Evolutionary conservation across 1,284 basidiomycete genomes (phyloP).

Genomic region (Ceratobasidium papillatum): DNA sequence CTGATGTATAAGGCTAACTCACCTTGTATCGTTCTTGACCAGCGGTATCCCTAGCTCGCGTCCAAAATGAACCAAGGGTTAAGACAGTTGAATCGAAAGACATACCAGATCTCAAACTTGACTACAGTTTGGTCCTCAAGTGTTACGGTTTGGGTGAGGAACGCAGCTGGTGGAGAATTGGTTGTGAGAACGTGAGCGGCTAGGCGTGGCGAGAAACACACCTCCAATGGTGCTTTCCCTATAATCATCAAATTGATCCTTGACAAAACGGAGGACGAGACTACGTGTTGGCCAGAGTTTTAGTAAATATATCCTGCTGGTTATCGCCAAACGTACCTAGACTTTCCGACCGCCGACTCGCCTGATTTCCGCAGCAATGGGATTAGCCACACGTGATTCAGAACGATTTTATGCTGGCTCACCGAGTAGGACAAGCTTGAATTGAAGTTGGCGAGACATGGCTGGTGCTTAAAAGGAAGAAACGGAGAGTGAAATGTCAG

Average conservation of each 20-base stretch:
- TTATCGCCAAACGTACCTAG: slow-evolving; percentile 64
- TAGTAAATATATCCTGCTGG: background rate
- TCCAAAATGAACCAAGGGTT: background rate
- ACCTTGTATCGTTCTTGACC: slow-evolving; percentile 94
- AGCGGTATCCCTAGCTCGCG: slow-evolving; percentile 78
- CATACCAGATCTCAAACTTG: slow-evolving; percentile 97
- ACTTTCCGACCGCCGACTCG: slow-evolving; percentile 98
- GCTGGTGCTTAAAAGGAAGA: background rate
- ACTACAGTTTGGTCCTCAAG: slow-evolving; percentile 90
- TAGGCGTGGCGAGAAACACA: slow-evolving; percentile 49
- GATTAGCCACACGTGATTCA: slow-evolving; percentile 31
- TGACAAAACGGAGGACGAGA: slow-evolving; percentile 93
- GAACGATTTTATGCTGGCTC: background rate
- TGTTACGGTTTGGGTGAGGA: slow-evolving; percentile 94
- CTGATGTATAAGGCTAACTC: slow-evolving; percentile 47
- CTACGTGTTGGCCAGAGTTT: slow-evolving; percentile 55
- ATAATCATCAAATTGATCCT: slow-evolving; percentile 98
- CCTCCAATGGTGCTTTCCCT: slow-evolving; percentile 90
- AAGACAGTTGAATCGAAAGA: slow-evolving; percentile 11
- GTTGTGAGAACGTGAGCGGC: slow-evolving; percentile 38
- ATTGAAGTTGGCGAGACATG: slow-evolving; percentile 83
- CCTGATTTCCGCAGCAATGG: slow-evolving; percentile 58
- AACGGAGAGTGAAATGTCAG: slow-evolving; percentile 33
- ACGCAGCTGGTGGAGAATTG: slow-evolving; percentile 72
- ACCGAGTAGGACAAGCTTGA: slow-evolving; percentile 94